Percentiles rank a stretch among this genome's conserved stretches.
Conservation (phyloP, 139 green algal species). For the Diplosphaera chodatii region DNA sequence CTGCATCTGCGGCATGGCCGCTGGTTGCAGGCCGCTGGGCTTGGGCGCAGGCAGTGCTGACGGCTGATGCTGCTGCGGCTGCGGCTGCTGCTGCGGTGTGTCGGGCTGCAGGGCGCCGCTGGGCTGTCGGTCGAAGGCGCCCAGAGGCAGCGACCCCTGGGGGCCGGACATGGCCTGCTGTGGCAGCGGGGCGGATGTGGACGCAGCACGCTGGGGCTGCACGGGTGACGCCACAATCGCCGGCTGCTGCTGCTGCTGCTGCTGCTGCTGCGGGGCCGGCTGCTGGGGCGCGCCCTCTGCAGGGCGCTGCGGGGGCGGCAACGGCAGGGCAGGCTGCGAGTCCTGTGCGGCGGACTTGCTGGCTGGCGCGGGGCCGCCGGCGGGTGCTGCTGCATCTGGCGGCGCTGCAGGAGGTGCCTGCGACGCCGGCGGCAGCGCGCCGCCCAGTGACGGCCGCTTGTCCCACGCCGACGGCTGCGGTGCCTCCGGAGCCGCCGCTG, state of each 20-base stretch:
- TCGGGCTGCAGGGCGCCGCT: not conserved
- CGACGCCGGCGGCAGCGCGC: not conserved
- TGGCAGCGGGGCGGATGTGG: too few relatives aligned
- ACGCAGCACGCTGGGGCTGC: not conserved
- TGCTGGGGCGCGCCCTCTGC: too few relatives aligned
- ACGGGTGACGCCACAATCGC: too few relatives aligned
- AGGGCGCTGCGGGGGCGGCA: conserved; percentile 3
- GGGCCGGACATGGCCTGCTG: too few relatives aligned
- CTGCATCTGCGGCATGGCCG: not conserved
- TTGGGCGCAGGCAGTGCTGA: too few relatives aligned
- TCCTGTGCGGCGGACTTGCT: not conserved
- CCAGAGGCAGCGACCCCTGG: not conserved
- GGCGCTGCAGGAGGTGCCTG: conserved; percentile 1
- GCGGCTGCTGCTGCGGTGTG: not conserved
- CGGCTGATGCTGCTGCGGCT: too few relatives aligned
- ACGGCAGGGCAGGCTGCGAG: conserved; percentile 12
- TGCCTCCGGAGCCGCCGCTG: not conserved
- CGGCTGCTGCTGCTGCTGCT: conserved; percentile 1
- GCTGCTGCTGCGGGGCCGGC: not conserved
- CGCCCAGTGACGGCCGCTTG: not conserved
- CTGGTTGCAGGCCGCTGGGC: not conserved
- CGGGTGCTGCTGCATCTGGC: not conserved
- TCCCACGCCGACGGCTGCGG: not conserved
- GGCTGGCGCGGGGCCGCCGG: not conserved
- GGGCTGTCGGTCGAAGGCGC: not conserved